Evolutionary conservation across 2,329 filamentous ascomycete species (phyloP), one percentile per base, ranked within the genome.

Genomic region (Leptographium wingfieldii): DNA sequence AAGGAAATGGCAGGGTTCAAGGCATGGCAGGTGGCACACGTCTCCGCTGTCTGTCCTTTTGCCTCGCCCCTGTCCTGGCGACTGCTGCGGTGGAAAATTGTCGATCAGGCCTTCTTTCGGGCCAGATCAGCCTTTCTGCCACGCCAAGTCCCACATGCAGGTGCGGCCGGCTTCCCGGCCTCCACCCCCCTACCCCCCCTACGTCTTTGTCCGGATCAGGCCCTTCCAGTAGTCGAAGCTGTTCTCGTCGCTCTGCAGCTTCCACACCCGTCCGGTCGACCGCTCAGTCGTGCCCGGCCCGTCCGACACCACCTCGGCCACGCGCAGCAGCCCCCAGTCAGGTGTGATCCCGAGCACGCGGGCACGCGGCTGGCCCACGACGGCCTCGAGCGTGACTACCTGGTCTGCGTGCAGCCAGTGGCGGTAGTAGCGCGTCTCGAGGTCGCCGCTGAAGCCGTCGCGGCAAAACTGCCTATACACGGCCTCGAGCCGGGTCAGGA

Each of bases 191-290:
- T 22, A 22, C 22, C 22, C 22, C 22, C 22, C 33, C 19, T 49
- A 52, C 55, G 85, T 72, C 77, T 95, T 97, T 68, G 86, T 82
- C 76, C 84, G 90, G 25, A 99, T 76, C 67, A 99, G 69, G 0
- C 94, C 94, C 69, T 83, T 89, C 75, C 96, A 95, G 71, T 96
- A 99, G 73, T 99, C 94, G 76, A 99, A 99, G 71, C 92, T 96
- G 69, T 99, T 99, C 70, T 92, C 90, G 72, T 99, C 94, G 71
- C 91, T 96, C 76, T 96, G 92, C 73, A 99, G 73, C 66, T 87
- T 83, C 81, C 88, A 92, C 56, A 87, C 77, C 72, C 81, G 88
- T 0, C 92, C 92, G 0, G 89, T 96, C 2, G 79, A 76, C 58
- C 85, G 77, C 63, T 90, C 90, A 2, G 33, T 53, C 33, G 16